These are phyloP conservation scores for Zygosaccharomyces bisporus DNA, from an alignment of 805 yeast species.

Conservation along the genomic window DNA sequence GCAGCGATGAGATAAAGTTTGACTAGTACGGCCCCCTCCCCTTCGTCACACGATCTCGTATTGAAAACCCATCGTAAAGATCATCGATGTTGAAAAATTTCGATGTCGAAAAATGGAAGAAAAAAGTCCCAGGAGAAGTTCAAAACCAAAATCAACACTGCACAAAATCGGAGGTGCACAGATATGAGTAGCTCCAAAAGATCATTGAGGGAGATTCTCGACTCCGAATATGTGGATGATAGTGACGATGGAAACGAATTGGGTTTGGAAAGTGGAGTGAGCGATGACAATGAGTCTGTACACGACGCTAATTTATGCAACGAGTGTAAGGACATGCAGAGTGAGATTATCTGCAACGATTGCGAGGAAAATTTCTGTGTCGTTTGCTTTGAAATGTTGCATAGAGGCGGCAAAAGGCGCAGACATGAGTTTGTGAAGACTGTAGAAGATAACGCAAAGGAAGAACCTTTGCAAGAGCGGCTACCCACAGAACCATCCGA, in stretches of 20 bases:
- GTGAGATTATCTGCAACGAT: conserved; percentile 54
- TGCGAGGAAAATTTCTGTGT: conserved; percentile 68
- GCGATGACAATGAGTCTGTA: conserved; percentile 28
- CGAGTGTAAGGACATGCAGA: conserved; percentile 72
- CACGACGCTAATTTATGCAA: conserved; percentile 48
- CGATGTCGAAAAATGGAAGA: background rate
- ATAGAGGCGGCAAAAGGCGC: conserved; percentile 62
- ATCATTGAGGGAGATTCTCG: conserved; percentile 39
- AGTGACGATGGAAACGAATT: conserved; percentile 29
- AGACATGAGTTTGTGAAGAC: conserved; percentile 38
- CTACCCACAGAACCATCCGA: conserved; percentile 12
- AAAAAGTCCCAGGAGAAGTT: background rate
- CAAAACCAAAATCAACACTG: background rate
- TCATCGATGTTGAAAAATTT: conserved; percentile 3
- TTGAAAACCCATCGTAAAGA: background rate
- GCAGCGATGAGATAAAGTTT: too few relatives aligned
- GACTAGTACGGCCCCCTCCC: too few relatives aligned
- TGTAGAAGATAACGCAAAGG: conserved; percentile 12
- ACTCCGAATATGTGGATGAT: conserved; percentile 36
- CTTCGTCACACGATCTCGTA: background rate
- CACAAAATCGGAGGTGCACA: background rate
- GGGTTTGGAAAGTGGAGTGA: conserved; percentile 18
- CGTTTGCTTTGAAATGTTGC: conserved; percentile 65
- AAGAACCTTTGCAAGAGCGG: conserved; percentile 14
- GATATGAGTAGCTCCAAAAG: conserved; percentile 25